Base-by-base conservation (phyloP, 2,329 filamentous ascomycete species). In the Seiridium unicorne region DNA sequence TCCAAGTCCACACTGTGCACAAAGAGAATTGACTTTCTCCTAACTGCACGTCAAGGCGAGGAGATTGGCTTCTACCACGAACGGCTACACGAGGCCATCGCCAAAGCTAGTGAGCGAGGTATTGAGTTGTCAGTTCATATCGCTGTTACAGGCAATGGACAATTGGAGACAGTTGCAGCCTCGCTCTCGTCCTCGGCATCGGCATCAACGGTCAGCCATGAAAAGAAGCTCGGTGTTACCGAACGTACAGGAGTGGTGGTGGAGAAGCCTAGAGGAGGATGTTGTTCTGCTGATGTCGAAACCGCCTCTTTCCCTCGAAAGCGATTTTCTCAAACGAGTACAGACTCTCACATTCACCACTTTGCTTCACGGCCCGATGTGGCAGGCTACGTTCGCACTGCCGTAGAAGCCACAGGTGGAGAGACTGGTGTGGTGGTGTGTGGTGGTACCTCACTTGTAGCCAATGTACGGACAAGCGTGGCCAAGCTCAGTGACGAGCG, bases 361-460 rank as follows among this genome's bases (percentile, higher is more conserved):
- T 80, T 82, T 46, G 74, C 75, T 5, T 68, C 69, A 3, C 73
- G 85, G 5, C 83, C 84, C 0, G 78, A 85, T 63, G 74, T 88
- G 2, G 77, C 78, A 44, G 68, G 70, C 0, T 79, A 86, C 59
- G 82, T 88, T 53, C 75, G 84, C 6, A 70, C 68, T 5, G 78
- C 84, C 0, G 83, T 88, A 7, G 85, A 87, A 72, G 76, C 77
- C 0, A 83, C 84, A 2, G 82, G 81, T 61, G 85, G 85, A 34
- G 85, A 88, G 73, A 87, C 84, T n/a, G 81, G 80, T 1, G 80
- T 88, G 0, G 80, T 85, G 0, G 85, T 86, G 0, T 88, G 85
- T 62, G 85, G 84, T 11, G 85, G 85, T 1, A 79, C 78, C 55
- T 81, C 81, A 51, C 72, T 88, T 32, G 83, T 85, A 1, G 76